Evolutionary conservation across 129 eudicot species (phyloP).

Genomic region (Lactuca sativa): DNA sequence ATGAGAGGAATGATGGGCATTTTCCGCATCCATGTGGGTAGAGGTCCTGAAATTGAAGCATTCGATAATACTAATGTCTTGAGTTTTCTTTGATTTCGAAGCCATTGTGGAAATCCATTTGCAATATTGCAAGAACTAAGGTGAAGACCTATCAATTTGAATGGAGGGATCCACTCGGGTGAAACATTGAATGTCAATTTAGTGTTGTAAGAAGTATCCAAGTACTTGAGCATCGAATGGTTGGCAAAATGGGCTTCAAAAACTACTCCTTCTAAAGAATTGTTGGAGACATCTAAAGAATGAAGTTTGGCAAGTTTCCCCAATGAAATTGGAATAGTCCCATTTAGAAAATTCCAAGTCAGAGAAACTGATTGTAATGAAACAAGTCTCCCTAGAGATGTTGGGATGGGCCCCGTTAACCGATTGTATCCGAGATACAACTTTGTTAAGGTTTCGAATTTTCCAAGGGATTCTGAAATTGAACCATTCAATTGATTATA

Average conservation of each 20-base stretch:
- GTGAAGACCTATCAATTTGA: neutral
- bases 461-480: too few species aligned
- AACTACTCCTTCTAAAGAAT: conserved; percentile 22
- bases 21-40: too few species aligned
- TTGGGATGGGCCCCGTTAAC: too few species aligned
- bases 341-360: neutral
- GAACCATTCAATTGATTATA: neutral
- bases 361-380: too few species aligned
- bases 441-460: too few species aligned
- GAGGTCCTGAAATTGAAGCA: conserved; percentile 1
- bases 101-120: conserved; percentile 20
- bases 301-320: conserved; percentile 11
- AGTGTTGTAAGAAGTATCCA: conserved; percentile 8
- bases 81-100: neutral
- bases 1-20: too few species aligned
- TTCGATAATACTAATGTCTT: neutral
- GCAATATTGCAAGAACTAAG: neutral
- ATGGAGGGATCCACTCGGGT: neutral
- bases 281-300: neutral
- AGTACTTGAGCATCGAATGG: neutral
- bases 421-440: too few species aligned
- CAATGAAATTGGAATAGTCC: neutral
- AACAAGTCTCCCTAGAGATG: neutral
- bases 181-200: conserved; percentile 2
- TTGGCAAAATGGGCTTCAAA: neutral